phyloP scores from a whole-genome alignment of 1,284 basidiomycete genomes.

The Stereum hirsutum region DNA sequence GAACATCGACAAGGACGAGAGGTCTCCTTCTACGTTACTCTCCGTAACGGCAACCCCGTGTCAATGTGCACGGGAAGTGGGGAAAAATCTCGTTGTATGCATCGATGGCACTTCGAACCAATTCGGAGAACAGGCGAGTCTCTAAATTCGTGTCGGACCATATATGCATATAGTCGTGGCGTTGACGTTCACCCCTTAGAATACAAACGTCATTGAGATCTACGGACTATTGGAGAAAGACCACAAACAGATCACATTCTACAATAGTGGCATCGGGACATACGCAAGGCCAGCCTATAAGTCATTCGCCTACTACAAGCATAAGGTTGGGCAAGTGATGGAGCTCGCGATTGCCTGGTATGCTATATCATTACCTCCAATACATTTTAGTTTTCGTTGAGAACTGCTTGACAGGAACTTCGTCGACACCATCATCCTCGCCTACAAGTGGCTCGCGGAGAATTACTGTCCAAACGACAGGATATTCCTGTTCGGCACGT shows the following conservation, averaged over 20 bases:
- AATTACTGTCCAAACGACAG: constrained; percentile 23
- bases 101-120: constrained; percentile 30
- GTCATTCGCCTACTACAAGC: constrained; percentile 7
- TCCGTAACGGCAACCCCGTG: too few relatives aligned
- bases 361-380: not conserved
- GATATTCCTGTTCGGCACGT: constrained; percentile 27
- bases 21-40: too few relatives aligned
- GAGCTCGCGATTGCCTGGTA: constrained; percentile 23
- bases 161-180: not conserved
- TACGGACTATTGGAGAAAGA: constrained; percentile 13
- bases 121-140: constrained; percentile 20
- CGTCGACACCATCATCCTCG: constrained; percentile 22
- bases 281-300: constrained; percentile 20
- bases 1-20: too few relatives aligned
- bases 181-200: constrained; percentile 6
- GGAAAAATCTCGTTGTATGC: constrained; percentile 24
- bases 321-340: constrained; percentile 13
- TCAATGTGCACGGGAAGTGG: too few relatives aligned
- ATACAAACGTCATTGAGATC: constrained; percentile 17
- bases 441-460: constrained; percentile 30
- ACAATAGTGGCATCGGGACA: constrained; percentile 33
- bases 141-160: not conserved
- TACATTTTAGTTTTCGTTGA: not conserved
- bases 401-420: constrained; percentile 18
- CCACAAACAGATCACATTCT: constrained; percentile 23